A percentile compares a stretch with the other conserved stretches of the same genome.
These are phyloP conservation scores for Cryphonectria naterciae DNA, from an alignment of 2,329 filamentous ascomycete species.

Conservation along the genomic window DNA sequence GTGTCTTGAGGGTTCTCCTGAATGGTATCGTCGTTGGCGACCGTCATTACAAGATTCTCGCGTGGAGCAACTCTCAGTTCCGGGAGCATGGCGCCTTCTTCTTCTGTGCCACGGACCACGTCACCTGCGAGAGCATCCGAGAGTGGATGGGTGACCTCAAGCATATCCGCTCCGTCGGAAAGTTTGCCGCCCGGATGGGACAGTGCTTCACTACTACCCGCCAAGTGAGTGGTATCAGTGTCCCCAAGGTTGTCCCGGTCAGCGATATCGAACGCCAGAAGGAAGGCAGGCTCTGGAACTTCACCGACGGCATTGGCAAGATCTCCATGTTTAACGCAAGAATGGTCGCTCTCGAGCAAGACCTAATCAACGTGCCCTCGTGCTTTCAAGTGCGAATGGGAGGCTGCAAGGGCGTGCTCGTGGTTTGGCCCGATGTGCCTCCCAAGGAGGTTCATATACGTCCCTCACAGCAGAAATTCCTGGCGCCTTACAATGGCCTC, in stretches of 20 bases:
- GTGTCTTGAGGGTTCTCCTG: conserved; percentile 71
- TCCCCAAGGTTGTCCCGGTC: conserved; percentile 63
- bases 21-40: conserved; percentile 84
- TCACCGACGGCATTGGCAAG: conserved; percentile 92
- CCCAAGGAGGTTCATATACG: conserved; percentile 76
- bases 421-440: conserved; percentile 70
- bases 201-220: conserved; percentile 96
- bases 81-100: conserved; percentile 92
- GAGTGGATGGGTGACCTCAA: conserved; percentile 84
- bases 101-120: conserved; percentile 71
- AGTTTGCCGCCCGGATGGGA: conserved; percentile 84
- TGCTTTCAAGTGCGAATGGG: conserved; percentile 91
- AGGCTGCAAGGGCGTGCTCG: conserved; percentile 88
- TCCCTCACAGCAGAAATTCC: conserved; percentile 87
- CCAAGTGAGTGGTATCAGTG: conserved; percentile 67
- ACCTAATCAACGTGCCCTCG: conserved; percentile 68
- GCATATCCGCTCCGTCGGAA: conserved; percentile 82
- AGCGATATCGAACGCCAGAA: conserved; percentile 66
- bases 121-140: conserved; percentile 78
- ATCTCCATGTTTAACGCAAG: conserved; percentile 80
- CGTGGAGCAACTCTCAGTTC: conserved; percentile 94
- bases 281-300: conserved; percentile 63
- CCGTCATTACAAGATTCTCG: conserved; percentile 84
- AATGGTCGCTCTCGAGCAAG: conserved; percentile 73
- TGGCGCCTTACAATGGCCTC: conserved; percentile 68